Evolutionary conservation across 306 rosid genomes (phyloP).

Genomic region (Vicia faba): DNA sequence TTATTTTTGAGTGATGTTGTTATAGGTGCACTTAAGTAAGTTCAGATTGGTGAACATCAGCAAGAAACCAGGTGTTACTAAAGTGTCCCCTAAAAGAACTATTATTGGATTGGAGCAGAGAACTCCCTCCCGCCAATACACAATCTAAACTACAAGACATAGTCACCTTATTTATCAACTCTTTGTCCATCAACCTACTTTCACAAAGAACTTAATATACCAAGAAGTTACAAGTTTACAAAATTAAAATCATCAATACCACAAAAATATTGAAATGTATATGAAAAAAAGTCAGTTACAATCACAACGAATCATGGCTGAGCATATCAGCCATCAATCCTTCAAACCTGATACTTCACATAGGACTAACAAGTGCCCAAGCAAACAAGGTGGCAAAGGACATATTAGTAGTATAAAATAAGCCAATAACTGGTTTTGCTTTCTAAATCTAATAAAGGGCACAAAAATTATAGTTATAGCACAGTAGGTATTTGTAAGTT

Average conservation of each 20-base stretch:
- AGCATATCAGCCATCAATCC: slow-evolving; percentile 21
- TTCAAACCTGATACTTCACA: slow-evolving; percentile 9
- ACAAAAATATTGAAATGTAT: slow-evolving; percentile 18
- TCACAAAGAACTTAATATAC: slow-evolving; percentile 22
- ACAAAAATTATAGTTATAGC: background rate
- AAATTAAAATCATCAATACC: slow-evolving; percentile 20
- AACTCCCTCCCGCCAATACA: slow-evolving; percentile 21
- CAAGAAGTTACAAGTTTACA: background rate
- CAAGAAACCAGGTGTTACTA: slow-evolving; percentile 22
- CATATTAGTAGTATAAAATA: background rate
- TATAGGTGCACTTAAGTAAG: slow-evolving; percentile 26
- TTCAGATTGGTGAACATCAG: slow-evolving; percentile 16
- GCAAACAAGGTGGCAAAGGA: background rate
- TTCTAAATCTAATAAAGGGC: slow-evolving; percentile 13
- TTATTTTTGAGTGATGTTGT: background rate
- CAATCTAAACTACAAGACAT: slow-evolving; percentile 30
- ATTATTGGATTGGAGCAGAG: slow-evolving; percentile 29
- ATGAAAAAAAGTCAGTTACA: background rate
- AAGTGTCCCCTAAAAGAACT: slow-evolving; percentile 33
- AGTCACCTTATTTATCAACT: slow-evolving; percentile 29
- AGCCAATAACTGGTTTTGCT: background rate
- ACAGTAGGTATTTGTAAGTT: background rate
- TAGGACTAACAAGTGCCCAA: background rate
- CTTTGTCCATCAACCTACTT: slow-evolving; percentile 25
- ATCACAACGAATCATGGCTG: slow-evolving; percentile 1